These are phyloP conservation scores for Mycosphaerella sp. DNA, from an alignment of 2,329 filamentous ascomycete genomes.

Conservation along the genomic window DNA sequence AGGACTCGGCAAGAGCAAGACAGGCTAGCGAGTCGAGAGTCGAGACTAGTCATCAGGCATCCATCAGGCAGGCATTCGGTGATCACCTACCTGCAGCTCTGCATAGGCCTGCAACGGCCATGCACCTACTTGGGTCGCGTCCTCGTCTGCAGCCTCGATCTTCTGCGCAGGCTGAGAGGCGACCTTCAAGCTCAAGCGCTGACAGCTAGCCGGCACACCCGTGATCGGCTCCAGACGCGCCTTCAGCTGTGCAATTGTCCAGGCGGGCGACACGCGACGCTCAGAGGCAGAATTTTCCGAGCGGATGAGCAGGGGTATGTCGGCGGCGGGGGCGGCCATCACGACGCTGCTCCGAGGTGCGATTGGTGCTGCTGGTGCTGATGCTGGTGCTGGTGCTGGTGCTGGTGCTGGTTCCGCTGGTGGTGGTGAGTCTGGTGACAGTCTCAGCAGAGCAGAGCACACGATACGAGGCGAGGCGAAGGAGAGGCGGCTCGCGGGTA, in stretches of 20 bases:
- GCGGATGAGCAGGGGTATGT: conserved; percentile 67
- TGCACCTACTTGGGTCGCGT: conserved; percentile 55
- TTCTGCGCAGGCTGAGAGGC: conserved; percentile 57
- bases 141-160: conserved; percentile 67
- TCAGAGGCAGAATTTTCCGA: conserved; percentile 77
- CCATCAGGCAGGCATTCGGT: neutral
- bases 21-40: too few species aligned
- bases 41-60: too few species aligned
- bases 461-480: neutral
- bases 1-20: conserved; percentile 12
- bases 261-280: conserved; percentile 84
- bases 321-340: conserved; percentile 49
- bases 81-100: conserved; percentile 66
- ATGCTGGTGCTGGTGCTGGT: too few species aligned
- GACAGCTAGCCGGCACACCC: conserved; percentile 74
- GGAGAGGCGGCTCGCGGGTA: too few species aligned
- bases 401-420: too few species aligned
- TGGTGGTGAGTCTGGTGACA: too few species aligned
- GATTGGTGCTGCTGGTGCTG: too few species aligned
- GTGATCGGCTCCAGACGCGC: conserved; percentile 86
- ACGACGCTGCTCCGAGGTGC: too few species aligned
- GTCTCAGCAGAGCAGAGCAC: too few species aligned
- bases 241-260: conserved; percentile 81
- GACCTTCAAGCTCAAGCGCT: conserved; percentile 67
- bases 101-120: conserved; percentile 69